These are phyloP conservation scores for Trichosporon sp. DNA, from an alignment of 1,284 basidiomycete genomes.

Conservation along the genomic window DNA sequence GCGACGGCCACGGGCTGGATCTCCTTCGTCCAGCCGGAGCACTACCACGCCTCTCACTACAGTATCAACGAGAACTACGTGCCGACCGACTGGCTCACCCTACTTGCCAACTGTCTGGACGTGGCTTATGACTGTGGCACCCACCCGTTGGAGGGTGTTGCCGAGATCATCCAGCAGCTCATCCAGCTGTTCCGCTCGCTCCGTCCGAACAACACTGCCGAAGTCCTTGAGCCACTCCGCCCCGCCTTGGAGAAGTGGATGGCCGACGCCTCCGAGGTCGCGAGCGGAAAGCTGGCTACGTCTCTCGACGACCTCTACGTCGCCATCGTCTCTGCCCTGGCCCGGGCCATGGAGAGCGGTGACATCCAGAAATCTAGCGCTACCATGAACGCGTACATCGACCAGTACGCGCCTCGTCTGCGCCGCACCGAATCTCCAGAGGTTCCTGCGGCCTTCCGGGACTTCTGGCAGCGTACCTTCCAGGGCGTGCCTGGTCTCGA, in stretches of 20 bases:
- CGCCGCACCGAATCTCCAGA: constrained; percentile 21
- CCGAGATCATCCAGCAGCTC: not conserved
- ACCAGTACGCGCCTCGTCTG: constrained; percentile 38
- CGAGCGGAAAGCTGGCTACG: constrained; percentile 3
- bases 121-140: constrained; percentile 23
- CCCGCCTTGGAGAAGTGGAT: constrained; percentile 28
- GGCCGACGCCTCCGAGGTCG: constrained; percentile 20
- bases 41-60: constrained; percentile 30
- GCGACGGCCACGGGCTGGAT: constrained; percentile 29
- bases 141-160: not conserved
- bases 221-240: constrained; percentile 20
- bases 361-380: constrained; percentile 21
- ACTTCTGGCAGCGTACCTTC: constrained; percentile 39
- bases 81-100: constrained; percentile 36
- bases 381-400: constrained; percentile 31
- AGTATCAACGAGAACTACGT: constrained; percentile 37
- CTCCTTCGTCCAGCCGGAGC: constrained; percentile 24
- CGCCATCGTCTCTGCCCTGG: constrained; percentile 25
- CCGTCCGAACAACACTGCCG: constrained; percentile 19
- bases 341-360: constrained; percentile 22
- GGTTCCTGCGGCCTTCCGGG: constrained; percentile 34
- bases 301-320: constrained; percentile 40
- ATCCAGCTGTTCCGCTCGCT: constrained; percentile 23
- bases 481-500: constrained; percentile 20
- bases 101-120: constrained; percentile 28